phyloP scores from a whole-genome alignment of 441 rosid species.

The Dalechampia spathulata region DNA sequence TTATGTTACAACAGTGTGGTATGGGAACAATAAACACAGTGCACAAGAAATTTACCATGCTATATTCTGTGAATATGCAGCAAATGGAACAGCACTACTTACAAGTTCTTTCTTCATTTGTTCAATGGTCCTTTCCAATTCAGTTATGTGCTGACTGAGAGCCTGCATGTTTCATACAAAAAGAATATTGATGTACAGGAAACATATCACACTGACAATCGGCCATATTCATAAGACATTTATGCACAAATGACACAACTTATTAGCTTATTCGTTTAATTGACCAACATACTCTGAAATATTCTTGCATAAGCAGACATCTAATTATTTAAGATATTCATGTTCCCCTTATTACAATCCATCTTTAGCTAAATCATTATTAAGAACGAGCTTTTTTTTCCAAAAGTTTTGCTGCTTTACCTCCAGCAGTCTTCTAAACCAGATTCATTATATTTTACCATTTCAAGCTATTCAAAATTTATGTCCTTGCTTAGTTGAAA shows the following conservation, averaged over 20 bases:
- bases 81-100: constrained; percentile 23
- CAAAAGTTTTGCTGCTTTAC: neutral
- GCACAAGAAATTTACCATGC: neutral
- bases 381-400: neutral
- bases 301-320: neutral
- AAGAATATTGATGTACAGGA: neutral
- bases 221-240: neutral
- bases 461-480: neutral
- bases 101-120: constrained; percentile 79
- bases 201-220: constrained; percentile 1
- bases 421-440: neutral
- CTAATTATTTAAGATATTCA: no score
- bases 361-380: neutral
- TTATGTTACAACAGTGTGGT: neutral
- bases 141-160: constrained; percentile 86
- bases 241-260: neutral
- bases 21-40: neutral
- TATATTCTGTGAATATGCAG: neutral
- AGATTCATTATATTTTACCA: neutral
- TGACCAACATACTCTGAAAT: neutral
- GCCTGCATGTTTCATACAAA: constrained; percentile 44
- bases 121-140: constrained; percentile 68
- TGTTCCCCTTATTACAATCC: neutral
- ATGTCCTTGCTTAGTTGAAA: neutral
- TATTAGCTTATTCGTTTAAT: neutral